phyloP scores from a whole-genome alignment of 192 early-diverging fungal genomes.

The Lunasporangiospora selenospora region DNA sequence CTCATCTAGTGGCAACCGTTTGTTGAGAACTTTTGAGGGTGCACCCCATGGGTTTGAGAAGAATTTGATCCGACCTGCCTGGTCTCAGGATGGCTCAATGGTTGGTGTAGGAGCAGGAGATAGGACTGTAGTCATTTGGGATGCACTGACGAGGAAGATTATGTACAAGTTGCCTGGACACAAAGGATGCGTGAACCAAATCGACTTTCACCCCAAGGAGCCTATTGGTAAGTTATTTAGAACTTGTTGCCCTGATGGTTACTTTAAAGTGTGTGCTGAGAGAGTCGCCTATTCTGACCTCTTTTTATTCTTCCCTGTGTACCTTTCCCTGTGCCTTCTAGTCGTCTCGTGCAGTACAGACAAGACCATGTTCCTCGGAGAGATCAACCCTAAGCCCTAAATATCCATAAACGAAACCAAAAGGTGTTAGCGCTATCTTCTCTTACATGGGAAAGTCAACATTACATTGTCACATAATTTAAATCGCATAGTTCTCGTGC shows the following conservation, averaged over 20 bases:
- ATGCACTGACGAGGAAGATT: slow-evolving; percentile 75
- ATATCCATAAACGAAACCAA: no score
- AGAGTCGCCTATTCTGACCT: not conserved
- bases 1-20: slow-evolving; percentile 68
- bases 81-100: slow-evolving; percentile 85
- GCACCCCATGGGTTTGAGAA: slow-evolving; percentile 97
- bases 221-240: slow-evolving; percentile 65
- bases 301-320: slow-evolving; percentile 9
- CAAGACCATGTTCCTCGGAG: slow-evolving; percentile 88
- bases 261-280: not conserved
- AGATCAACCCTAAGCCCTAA: slow-evolving; percentile 71
- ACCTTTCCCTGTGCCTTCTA: no score
- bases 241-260: not conserved
- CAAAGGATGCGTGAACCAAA: slow-evolving; percentile 92
- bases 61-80: slow-evolving; percentile 89
- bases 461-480: no score
- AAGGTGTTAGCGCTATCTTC: no score
- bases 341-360: slow-evolving; percentile 88
- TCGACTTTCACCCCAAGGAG: slow-evolving; percentile 91
- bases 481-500: no score
- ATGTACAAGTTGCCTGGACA: slow-evolving; percentile 96
- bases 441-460: no score
- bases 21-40: slow-evolving; percentile 81
- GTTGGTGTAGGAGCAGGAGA: slow-evolving; percentile 90
- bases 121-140: slow-evolving; percentile 91